Conservation (phyloP, 306 rosid species). For the Castanea sativa region DNA sequence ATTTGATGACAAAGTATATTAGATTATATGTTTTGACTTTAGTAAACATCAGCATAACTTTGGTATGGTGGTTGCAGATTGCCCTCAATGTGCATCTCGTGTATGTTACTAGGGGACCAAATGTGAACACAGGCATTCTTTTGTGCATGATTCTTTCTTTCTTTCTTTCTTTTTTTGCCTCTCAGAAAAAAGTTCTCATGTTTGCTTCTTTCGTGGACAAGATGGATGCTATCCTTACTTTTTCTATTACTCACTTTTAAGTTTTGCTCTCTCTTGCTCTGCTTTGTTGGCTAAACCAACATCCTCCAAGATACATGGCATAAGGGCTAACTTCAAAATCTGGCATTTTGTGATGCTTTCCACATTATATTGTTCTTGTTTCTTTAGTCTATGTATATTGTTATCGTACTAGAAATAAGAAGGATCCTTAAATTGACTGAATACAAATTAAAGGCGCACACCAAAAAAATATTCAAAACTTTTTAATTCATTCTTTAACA, state of each 20-base stretch:
- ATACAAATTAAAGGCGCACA: background rate
- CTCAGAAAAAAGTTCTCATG: no score
- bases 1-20: no score
- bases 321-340: background rate
- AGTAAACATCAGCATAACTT: no score
- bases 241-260: background rate
- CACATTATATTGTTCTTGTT: background rate
- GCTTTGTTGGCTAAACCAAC: no score
- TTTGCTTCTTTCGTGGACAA: background rate
- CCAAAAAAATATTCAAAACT: background rate
- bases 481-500: slow-evolving; percentile 4
- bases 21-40: background rate
- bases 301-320: no score
- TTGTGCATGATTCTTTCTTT: no score
- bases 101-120: background rate
- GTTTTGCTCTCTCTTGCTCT: no score
- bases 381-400: background rate
- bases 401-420: background rate
- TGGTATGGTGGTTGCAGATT: background rate
- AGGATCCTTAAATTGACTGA: background rate
- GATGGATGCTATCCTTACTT: background rate
- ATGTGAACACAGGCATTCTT: no score
- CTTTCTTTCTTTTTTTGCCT: no score
- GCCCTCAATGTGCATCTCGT: background rate
- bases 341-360: background rate